Evolutionary conservation across 805 yeast genomes (phyloP).

Genomic region (Saccharomycopsis sp.): DNA sequence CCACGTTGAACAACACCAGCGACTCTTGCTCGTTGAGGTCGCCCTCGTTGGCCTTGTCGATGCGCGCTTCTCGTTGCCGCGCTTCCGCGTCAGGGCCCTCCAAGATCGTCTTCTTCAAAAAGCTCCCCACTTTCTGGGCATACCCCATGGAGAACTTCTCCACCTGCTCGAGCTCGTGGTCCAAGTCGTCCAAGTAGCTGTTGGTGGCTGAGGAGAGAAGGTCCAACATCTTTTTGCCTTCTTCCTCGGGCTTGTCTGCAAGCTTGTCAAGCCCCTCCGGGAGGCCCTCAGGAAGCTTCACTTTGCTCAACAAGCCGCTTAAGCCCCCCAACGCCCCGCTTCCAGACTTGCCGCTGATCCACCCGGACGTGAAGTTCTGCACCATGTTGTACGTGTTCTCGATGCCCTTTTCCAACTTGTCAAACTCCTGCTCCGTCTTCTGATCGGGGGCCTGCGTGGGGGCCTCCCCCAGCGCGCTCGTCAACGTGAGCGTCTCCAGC

Average conservation of each 20-base stretch:
- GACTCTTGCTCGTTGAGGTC: slow-evolving; percentile 29
- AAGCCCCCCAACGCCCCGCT: no score
- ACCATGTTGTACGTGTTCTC: slow-evolving; percentile 40
- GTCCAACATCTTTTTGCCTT: slow-evolving; percentile 24
- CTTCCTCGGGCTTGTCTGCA: slow-evolving; percentile 18
- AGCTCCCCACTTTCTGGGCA: slow-evolving; percentile 48
- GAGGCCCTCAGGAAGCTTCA: slow-evolving; percentile 30
- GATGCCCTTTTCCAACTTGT: slow-evolving; percentile 44
- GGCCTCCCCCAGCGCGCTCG: neutral
- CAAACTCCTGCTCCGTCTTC: slow-evolving; percentile 46
- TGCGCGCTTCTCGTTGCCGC: slow-evolving; percentile 29
- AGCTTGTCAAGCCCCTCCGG: slow-evolving; percentile 22
- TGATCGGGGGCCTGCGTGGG: slow-evolving; percentile 15
- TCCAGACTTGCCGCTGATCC: slow-evolving; percentile 30
- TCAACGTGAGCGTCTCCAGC: slow-evolving; percentile 11
- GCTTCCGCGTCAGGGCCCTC: slow-evolving; percentile 22
- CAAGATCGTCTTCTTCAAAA: slow-evolving; percentile 35
- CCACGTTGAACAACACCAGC: slow-evolving; percentile 37
- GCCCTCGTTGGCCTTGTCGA: slow-evolving; percentile 24
- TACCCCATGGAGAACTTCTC: slow-evolving; percentile 62
- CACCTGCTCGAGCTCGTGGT: slow-evolving; percentile 60
- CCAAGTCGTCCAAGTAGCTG: slow-evolving; percentile 59
- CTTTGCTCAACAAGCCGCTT: slow-evolving; percentile 30
- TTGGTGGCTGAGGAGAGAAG: slow-evolving; percentile 39
- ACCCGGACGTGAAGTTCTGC: slow-evolving; percentile 32